phyloP scores from a whole-genome alignment of 2,329 filamentous ascomycete genomes.

The Gaeumannomyces sp. region DNA sequence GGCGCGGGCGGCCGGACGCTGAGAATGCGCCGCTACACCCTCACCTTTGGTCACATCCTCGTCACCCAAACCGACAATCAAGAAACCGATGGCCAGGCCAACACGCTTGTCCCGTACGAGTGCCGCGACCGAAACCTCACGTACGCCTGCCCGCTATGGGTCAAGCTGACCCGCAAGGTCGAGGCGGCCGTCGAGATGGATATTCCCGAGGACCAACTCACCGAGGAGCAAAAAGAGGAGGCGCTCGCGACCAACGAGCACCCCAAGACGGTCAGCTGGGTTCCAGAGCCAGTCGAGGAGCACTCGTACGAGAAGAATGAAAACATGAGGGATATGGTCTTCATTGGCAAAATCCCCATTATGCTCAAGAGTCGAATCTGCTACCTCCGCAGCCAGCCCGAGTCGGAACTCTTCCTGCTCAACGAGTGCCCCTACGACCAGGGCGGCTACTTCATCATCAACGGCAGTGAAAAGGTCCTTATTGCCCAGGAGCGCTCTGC shows the following conservation, averaged over 20 bases:
- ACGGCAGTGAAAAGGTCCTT: slow-evolving; percentile 95
- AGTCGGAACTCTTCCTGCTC: slow-evolving; percentile 80
- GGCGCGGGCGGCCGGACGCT: slow-evolving; percentile 64
- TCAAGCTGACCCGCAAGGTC: slow-evolving; percentile 80
- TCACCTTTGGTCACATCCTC: slow-evolving; percentile 87
- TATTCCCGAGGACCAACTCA: slow-evolving; percentile 60
- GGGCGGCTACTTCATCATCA: slow-evolving; percentile 98
- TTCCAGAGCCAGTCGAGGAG: slow-evolving; percentile 56
- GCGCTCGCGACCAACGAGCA: slow-evolving; percentile 48
- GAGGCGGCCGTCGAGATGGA: slow-evolving; percentile 74
- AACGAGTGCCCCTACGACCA: slow-evolving; percentile 98
- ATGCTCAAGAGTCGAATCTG: slow-evolving; percentile 98
- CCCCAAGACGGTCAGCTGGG: slow-evolving; percentile 54
- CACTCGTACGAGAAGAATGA: slow-evolving; percentile 47
- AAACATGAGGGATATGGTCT: slow-evolving; percentile 63
- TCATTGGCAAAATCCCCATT: slow-evolving; percentile 91
- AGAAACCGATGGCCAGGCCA: slow-evolving; percentile 88
- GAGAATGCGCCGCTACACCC: slow-evolving; percentile 84
- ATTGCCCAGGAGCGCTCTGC: slow-evolving; percentile 97
- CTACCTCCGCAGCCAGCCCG: slow-evolving; percentile 74
- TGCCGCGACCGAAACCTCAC: slow-evolving; percentile 93
- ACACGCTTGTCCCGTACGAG: slow-evolving; percentile 85
- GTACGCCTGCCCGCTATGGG: slow-evolving; percentile 86
- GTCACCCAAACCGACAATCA: slow-evolving; percentile 86
- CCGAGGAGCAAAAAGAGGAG: slow-evolving; percentile 55